Conservation (phyloP, 192 early-diverging fungal species). For the Kickxella alabastrina region DNA sequence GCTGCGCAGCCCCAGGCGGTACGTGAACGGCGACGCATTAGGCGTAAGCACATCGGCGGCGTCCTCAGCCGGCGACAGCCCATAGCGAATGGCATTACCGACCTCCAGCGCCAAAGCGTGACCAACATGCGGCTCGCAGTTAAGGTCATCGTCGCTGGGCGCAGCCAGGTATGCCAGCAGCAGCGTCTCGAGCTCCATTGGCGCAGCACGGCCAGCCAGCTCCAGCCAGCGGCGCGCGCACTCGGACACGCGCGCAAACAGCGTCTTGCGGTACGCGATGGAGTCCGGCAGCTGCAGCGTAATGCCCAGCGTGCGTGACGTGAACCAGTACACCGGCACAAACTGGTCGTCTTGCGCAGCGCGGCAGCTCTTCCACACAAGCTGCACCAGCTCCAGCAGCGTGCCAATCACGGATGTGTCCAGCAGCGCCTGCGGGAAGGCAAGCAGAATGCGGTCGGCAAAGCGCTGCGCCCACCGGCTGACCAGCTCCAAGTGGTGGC, state of each 20-base stretch:
- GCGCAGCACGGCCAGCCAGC: conserved; percentile 57
- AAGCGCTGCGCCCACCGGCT: conserved; percentile 63
- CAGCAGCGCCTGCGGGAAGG: conserved; percentile 76
- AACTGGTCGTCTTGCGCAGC: conserved; percentile 77
- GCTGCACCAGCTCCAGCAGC: conserved; percentile 79
- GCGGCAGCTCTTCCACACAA: conserved; percentile 74
- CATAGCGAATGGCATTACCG: conserved; percentile 35
- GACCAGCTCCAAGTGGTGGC: conserved; percentile 67
- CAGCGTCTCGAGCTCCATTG: conserved; percentile 66
- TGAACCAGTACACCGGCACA: conserved; percentile 67
- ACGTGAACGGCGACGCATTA: conserved; percentile 42
- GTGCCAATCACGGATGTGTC: conserved; percentile 64
- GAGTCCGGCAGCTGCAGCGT: conserved; percentile 71
- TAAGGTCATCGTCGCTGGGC: conserved; percentile 56
- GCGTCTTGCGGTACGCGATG: conserved; percentile 64
- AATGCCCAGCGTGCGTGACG: conserved; percentile 56
- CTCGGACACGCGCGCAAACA: conserved; percentile 59
- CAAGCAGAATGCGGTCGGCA: conserved; percentile 55
- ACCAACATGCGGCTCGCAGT: conserved; percentile 63
- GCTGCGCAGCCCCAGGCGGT: conserved; percentile 32
- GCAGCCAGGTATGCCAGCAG: conserved; percentile 67
- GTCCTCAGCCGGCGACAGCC: conserved; percentile 48
- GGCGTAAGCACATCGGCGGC: conserved; percentile 8
- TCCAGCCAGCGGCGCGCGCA: conserved; percentile 66
- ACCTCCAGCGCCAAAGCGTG: conserved; percentile 66